Conservation (phyloP, 192 early-diverging fungal genomes). For the Gorgonomyces haynaldii region DNA sequence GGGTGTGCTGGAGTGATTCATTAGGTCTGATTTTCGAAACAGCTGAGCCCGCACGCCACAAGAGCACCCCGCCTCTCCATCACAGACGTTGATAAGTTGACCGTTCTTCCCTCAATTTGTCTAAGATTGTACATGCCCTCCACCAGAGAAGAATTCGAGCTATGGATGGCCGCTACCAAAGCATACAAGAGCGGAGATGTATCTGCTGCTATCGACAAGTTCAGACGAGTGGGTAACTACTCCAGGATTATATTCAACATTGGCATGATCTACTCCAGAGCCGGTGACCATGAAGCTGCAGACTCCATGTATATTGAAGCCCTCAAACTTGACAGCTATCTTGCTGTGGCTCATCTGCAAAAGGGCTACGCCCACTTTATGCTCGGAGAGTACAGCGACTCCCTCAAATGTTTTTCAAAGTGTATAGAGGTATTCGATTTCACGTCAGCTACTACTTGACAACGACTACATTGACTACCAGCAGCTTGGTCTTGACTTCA, state of each 20-base stretch:
- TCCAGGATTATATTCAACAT: conserved; percentile 90
- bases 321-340: conserved; percentile 59
- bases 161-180: conserved; percentile 19
- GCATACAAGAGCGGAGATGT: conserved; percentile 17
- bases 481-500: conserved; percentile 85
- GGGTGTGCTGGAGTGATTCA: not conserved
- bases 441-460: conserved; percentile 26
- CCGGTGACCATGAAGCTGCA: conserved; percentile 62
- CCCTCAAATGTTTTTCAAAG: too few species aligned
- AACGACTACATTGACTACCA: conserved; percentile 89
- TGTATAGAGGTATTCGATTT: too few species aligned
- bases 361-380: conserved; percentile 67
- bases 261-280: conserved; percentile 65
- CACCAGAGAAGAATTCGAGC: conserved; percentile 21
- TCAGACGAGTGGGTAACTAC: conserved; percentile 58
- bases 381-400: conserved; percentile 48
- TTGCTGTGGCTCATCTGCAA: conserved; percentile 79
- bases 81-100: not conserved
- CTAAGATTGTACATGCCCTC: not conserved
- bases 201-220: conserved; percentile 11
- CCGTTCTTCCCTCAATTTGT: not conserved
- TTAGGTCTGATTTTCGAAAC: not conserved
- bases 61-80: too few species aligned
- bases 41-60: not conserved
- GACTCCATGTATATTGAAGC: conserved; percentile 55